Evolutionary conservation across 768 basidiomycete genomes (phyloP), one percentile per base, ranked within the genome.

Genomic region (Termitomyces sp.): DNA sequence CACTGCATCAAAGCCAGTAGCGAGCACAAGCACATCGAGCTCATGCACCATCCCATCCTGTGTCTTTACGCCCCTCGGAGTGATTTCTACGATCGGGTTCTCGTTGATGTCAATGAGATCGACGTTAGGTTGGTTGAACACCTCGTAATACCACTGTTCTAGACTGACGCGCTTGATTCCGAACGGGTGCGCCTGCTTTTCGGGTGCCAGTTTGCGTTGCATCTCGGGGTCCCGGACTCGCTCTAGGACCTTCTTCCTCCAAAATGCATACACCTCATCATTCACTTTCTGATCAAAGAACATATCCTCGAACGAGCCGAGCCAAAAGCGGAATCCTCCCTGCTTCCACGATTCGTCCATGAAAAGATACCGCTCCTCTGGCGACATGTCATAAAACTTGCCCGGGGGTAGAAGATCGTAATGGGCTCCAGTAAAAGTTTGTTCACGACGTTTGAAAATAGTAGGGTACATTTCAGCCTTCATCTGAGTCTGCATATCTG

Each of bases 1-100:
- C 14, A 67, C 46, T 10, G 62, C 60, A 44, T 67, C 65, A 47
- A 65, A 67, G 19, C 66, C 66, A 1, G 66, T 67, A 19, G 66
- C 66, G 3, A 67, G 51, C 1, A 37, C 63, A 9, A 67, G 51
- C 2, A 61, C 55, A 48, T 67, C 66, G 2, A 67, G 49, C 32
- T 61, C 62, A 30, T 64, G 64, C 30, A 60, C 57, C 5, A 47
- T 45, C 2, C 64, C 62, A 40, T 65, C 64, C 11, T 41, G 44
- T 8, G 58, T 64, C 44, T 45, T 59, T n/a, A 67, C 59, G 5
- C 35, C 35, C 15, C 10, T 37, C 2, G 35, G 35, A 37, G 35
- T 37, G 15, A 37, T 37, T 6, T 60, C 61, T 0, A 35, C 19
- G 30, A 67, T 64, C 3, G 59, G 60, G 41, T 62, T 63, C 47